Evolutionary conservation across 768 basidiomycete species (phyloP).

Genomic region (Phylloporus scabripes): DNA sequence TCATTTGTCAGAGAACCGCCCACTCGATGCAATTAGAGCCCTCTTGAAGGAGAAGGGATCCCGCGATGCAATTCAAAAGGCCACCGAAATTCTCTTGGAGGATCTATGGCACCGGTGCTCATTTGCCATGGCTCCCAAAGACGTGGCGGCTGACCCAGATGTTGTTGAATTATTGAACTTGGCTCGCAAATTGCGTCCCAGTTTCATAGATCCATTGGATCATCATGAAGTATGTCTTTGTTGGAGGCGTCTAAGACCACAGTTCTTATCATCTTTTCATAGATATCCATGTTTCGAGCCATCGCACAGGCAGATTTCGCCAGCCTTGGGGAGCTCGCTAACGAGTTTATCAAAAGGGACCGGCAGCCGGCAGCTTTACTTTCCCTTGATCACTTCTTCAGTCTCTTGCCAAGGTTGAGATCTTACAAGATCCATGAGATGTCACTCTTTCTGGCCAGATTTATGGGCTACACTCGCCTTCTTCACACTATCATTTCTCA

Average conservation of each 20-base stretch:
- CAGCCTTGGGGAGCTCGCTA: slow-evolving; percentile 31
- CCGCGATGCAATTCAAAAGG: slow-evolving; percentile 29
- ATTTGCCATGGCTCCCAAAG: slow-evolving; percentile 30
- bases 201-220: slow-evolving; percentile 4
- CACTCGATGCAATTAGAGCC: slow-evolving; percentile 42
- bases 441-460: slow-evolving; percentile 3
- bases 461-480: slow-evolving; percentile 7
- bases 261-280: background rate
- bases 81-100: slow-evolving; percentile 36
- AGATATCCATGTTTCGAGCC: slow-evolving; percentile 32
- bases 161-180: slow-evolving; percentile 24
- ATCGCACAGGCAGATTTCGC: slow-evolving; percentile 21
- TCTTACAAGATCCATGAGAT: slow-evolving; percentile 18
- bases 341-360: slow-evolving; percentile 20
- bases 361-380: slow-evolving; percentile 6
- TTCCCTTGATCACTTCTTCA: slow-evolving; percentile 8
- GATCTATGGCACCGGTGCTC: slow-evolving; percentile 44
- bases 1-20: slow-evolving; percentile 43
- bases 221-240: slow-evolving; percentile 10
- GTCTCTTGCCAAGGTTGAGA: slow-evolving; percentile 11
- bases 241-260: background rate
- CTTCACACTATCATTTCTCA: slow-evolving; percentile 2
- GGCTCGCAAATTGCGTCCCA: slow-evolving; percentile 11
- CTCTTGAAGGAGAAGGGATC: slow-evolving; percentile 34
- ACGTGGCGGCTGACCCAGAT: background rate